These are phyloP conservation scores for Volvariella volvacea DNA, from an alignment of 1,284 basidiomycete species.

Conservation along the genomic window DNA sequence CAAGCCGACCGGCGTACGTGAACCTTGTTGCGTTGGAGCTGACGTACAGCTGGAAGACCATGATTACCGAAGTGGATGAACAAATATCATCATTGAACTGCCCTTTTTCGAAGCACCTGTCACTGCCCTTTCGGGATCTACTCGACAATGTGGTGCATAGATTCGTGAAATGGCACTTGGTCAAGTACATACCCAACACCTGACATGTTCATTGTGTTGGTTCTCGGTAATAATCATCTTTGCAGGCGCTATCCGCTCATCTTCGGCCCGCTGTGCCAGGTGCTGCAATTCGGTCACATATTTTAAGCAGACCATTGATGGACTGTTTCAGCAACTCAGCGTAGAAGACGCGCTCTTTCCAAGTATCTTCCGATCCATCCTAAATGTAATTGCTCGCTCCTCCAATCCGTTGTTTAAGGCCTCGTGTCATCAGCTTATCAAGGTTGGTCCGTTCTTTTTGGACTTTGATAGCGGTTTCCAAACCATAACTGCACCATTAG, in stretches of 20 bases:
- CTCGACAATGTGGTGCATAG: conserved; percentile 47
- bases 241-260: conserved; percentile 66
- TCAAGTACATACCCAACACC: conserved; percentile 35
- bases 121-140: conserved; percentile 43
- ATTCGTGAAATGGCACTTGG: conserved; percentile 51
- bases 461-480: conserved; percentile 1
- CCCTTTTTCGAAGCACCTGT: conserved; percentile 43
- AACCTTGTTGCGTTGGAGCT: conserved; percentile 45
- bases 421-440: conserved; percentile 35
- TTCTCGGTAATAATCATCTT: conserved; percentile 9
- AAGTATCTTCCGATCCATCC: conserved; percentile 44
- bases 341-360: conserved; percentile 42
- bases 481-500: conserved; percentile 6
- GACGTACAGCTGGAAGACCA: conserved; percentile 42
- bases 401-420: conserved; percentile 36
- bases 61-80: conserved; percentile 8
- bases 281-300: conserved; percentile 20
- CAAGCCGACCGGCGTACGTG: conserved; percentile 23
- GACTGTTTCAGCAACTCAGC: conserved; percentile 44
- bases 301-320: neutral
- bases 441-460: conserved; percentile 32
- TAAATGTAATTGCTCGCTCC: conserved; percentile 47
- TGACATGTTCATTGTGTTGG: conserved; percentile 8
- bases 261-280: conserved; percentile 62
- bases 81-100: conserved; percentile 15